These are phyloP conservation scores for Dipteronia dyeriana DNA, from an alignment of 345 rosid genomes.

Conservation along the genomic window DNA sequence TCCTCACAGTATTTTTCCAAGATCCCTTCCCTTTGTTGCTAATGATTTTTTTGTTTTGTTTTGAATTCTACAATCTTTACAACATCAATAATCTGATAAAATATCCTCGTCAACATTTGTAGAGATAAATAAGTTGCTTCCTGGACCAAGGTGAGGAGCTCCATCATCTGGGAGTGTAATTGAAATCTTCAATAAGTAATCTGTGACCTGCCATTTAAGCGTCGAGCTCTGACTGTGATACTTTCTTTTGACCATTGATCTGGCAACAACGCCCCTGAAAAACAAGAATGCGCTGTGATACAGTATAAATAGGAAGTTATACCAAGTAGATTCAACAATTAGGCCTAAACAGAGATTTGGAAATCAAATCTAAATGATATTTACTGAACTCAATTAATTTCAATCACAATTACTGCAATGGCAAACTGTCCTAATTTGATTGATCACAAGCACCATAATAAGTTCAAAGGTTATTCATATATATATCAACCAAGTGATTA, in stretches of 20 bases:
- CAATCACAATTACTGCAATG: neutral
- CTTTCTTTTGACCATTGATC: neutral
- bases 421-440: neutral
- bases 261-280: slow-evolving; percentile 11
- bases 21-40: neutral
- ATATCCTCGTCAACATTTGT: slow-evolving; percentile 8
- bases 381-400: neutral
- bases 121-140: slow-evolving; percentile 6
- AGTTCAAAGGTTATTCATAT: neutral
- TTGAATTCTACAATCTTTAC: slow-evolving; percentile 32
- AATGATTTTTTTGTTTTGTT: neutral
- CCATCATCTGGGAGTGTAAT: neutral
- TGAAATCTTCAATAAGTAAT: neutral
- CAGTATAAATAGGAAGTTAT: neutral
- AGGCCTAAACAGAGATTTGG: neutral
- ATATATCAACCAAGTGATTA: neutral
- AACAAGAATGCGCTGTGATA: neutral
- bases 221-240: neutral
- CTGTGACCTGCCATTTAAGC: neutral
- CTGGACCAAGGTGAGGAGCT: neutral
- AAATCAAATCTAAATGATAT: neutral
- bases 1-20: neutral
- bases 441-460: neutral
- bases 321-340: neutral
- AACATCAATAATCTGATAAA: slow-evolving; percentile 1